Evolutionary conservation across 1,284 basidiomycete genomes (phyloP).

Genomic region (Schizophyllum commune): DNA sequence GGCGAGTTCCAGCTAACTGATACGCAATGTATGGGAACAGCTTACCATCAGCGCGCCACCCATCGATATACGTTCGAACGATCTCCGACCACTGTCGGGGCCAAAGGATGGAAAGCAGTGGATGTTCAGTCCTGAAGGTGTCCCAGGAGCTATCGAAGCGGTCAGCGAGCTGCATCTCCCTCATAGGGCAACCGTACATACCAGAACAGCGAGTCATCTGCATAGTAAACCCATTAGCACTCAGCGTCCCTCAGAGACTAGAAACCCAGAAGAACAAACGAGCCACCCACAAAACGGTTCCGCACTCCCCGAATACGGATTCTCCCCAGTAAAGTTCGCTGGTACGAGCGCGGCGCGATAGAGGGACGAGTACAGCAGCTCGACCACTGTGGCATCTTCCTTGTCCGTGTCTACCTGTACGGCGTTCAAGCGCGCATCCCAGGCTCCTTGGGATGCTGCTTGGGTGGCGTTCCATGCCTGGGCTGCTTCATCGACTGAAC

Average conservation of each 20-base stretch:
- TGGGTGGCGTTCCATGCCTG: constrained; percentile 28
- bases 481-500: no score
- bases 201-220: constrained; percentile 37
- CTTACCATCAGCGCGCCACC: constrained; percentile 38
- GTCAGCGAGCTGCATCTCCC: background rate
- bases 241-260: no score
- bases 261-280: background rate
- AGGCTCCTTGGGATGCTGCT: constrained; percentile 26
- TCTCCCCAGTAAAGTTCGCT: constrained; percentile 43
- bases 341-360: constrained; percentile 44
- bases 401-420: constrained; percentile 26
- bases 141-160: constrained; percentile 37
- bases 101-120: constrained; percentile 33
- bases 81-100: constrained; percentile 39
- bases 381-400: constrained; percentile 34
- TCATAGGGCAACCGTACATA: constrained; percentile 10
- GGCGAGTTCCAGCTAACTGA: background rate
- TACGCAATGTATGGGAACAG: background rate
- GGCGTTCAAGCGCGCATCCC: constrained; percentile 35
- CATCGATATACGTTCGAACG: constrained; percentile 40
- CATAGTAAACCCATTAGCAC: background rate
- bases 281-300: constrained; percentile 27
- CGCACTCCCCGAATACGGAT: constrained; percentile 33
- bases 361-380: constrained; percentile 42
- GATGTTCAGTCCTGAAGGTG: constrained; percentile 41